Evolutionary conservation across 768 basidiomycete genomes (phyloP).

Genomic region (Pholiota conissans): DNA sequence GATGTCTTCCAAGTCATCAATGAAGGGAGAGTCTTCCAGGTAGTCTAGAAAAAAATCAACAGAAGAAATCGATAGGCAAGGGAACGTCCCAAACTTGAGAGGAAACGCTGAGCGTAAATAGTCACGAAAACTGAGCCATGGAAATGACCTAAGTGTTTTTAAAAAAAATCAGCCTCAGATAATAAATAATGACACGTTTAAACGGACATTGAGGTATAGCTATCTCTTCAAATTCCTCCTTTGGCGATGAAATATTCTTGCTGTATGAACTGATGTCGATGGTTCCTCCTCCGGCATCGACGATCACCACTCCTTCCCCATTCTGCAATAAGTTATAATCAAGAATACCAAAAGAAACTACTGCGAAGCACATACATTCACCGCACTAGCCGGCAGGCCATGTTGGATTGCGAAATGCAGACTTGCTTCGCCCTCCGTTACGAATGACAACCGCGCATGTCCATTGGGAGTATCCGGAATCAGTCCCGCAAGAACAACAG

Average conservation of each 20-base stretch:
- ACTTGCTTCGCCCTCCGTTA: constrained; percentile 56
- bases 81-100: constrained; percentile 32
- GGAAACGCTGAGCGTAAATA: constrained; percentile 36
- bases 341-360: background rate
- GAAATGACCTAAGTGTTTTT: constrained; percentile 50
- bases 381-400: constrained; percentile 22
- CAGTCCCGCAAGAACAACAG: constrained; percentile 39
- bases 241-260: constrained; percentile 29
- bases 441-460: constrained; percentile 37
- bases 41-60: constrained; percentile 6
- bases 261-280: constrained; percentile 59
- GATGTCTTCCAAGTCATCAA: constrained; percentile 43
- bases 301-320: constrained; percentile 32
- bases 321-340: background rate
- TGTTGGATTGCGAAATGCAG: constrained; percentile 43
- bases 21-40: constrained; percentile 40
- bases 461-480: constrained; percentile 32
- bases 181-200: background rate
- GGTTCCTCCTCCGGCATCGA: constrained; percentile 67
- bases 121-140: constrained; percentile 52
- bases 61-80: background rate
- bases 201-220: constrained; percentile 41
- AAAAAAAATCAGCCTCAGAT: too few relatives aligned
- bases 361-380: background rate
- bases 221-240: constrained; percentile 43